These are phyloP conservation scores for Calycina herbarum DNA, from an alignment of 2,329 filamentous ascomycete genomes.

Conservation along the genomic window DNA sequence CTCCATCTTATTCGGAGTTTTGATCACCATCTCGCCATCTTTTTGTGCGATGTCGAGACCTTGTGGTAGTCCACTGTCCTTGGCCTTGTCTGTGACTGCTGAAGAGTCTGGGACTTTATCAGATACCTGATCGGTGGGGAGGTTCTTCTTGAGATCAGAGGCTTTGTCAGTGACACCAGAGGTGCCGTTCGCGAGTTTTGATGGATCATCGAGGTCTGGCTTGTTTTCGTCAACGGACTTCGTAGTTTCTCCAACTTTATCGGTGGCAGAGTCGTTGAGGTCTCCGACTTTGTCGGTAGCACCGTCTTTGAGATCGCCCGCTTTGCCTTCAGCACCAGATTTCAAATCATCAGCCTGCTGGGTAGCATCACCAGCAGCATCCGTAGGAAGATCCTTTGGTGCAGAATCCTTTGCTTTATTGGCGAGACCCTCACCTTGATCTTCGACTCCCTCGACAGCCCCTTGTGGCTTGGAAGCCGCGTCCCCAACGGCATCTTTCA, in stretches of 20 bases:
- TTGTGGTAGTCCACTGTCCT: conserved; percentile 9
- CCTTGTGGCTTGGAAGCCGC: conserved; percentile 15
- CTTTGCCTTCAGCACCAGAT: conserved; percentile 2
- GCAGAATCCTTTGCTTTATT: conserved; percentile 8
- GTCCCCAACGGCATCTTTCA: conserved; percentile 9
- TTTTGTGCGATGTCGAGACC: conserved; percentile 11
- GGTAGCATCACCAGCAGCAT: conserved; percentile 10
- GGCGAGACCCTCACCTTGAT: conserved; percentile 16
- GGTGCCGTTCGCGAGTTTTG: not conserved
- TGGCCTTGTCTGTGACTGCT: conserved; percentile 4
- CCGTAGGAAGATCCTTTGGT: conserved; percentile 10
- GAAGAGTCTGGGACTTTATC: not conserved
- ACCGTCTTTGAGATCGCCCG: not conserved
- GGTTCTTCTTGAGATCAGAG: conserved; percentile 1
- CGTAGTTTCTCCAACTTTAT: not conserved
- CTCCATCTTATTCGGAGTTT: conserved; percentile 2
- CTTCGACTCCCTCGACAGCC: conserved; percentile 15
- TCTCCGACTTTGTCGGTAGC: conserved; percentile 6
- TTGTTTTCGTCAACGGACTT: not conserved
- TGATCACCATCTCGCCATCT: conserved; percentile 13
- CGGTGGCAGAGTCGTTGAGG: not conserved
- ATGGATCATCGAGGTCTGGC: not conserved
- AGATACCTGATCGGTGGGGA: conserved; percentile 4
- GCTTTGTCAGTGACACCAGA: not conserved
- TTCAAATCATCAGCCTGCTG: conserved; percentile 12